A percentile compares a stretch with the other conserved stretches of the same genome.
These are phyloP conservation scores for Rhizoclosmatium hyalinum DNA, from an alignment of 371 early-diverging fungal genomes.

Conservation along the genomic window DNA sequence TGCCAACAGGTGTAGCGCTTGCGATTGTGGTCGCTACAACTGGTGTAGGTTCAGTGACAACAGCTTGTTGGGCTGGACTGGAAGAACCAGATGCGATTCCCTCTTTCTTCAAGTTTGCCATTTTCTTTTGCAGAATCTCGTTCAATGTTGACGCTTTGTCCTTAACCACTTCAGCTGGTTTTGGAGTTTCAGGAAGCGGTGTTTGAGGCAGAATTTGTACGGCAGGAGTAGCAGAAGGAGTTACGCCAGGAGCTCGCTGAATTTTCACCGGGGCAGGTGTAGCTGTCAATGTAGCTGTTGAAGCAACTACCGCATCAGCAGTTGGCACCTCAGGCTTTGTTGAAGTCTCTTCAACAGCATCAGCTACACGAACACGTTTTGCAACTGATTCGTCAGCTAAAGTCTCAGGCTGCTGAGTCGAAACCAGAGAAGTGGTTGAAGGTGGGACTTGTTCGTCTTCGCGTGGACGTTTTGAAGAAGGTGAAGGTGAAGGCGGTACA, in stretches of 20 bases:
- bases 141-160: neutral
- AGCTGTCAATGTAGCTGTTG: neutral
- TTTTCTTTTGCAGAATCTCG: slow-evolving; percentile 5
- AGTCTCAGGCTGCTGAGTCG: neutral
- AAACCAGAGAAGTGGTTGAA: neutral
- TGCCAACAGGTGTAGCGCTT: no score
- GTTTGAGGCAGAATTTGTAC: neutral
- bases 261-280: slow-evolving; percentile 9
- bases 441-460: slow-evolving; percentile 21
- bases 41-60: no score
- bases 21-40: no score
- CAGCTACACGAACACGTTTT: neutral
- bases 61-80: neutral
- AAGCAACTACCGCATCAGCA: neutral
- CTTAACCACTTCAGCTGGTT: neutral
- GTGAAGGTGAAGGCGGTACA: slow-evolving; percentile 27
- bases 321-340: neutral
- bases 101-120: slow-evolving; percentile 4
- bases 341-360: neutral
- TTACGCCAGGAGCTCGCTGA: neutral
- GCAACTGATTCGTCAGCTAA: neutral
- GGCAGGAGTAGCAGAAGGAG: neutral
- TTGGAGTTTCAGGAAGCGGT: neutral
- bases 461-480: slow-evolving; percentile 30
- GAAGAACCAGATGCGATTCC: neutral